Evolutionary conservation across 495 filamentous ascomycete species (phyloP).

Genomic region (Xylaria curta): DNA sequence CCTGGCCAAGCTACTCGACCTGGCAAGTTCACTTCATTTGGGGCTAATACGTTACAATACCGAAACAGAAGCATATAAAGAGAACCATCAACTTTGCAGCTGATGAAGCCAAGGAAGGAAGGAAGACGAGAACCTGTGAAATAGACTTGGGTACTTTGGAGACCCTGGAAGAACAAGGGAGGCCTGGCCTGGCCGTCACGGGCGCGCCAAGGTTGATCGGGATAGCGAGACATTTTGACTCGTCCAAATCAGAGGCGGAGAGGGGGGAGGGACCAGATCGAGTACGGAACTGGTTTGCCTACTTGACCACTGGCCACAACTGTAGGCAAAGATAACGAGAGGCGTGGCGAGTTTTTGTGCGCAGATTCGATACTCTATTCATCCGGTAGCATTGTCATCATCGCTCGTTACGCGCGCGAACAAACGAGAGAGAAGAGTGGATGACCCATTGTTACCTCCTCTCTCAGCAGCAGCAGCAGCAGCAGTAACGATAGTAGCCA

Average conservation of each 20-base stretch:
- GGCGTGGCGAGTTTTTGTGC: constrained; percentile 25
- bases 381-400: constrained; percentile 1
- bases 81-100: neutral
- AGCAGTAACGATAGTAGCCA: too few relatives aligned
- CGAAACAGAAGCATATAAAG: constrained; percentile 1
- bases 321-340: neutral
- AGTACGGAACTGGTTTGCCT: constrained; percentile 21
- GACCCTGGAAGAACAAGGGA: constrained; percentile 21
- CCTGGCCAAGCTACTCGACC: neutral
- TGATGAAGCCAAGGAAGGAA: constrained; percentile 13
- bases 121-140: neutral
- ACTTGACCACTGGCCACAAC: neutral
- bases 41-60: constrained; percentile 28
- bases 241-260: constrained; percentile 22
- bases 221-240: constrained; percentile 28
- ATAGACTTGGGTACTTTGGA: constrained; percentile 17
- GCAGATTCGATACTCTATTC: constrained; percentile 15
- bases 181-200: constrained; percentile 7
- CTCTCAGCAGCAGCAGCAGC: neutral
- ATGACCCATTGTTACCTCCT: neutral
- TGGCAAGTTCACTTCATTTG: constrained; percentile 24
- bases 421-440: constrained; percentile 11
- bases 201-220: constrained; percentile 25
- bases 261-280: constrained; percentile 9
- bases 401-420: neutral